These are phyloP conservation scores for Rhizopus microsporus DNA, from an alignment of 371 early-diverging fungal genomes.

Conservation along the genomic window DNA sequence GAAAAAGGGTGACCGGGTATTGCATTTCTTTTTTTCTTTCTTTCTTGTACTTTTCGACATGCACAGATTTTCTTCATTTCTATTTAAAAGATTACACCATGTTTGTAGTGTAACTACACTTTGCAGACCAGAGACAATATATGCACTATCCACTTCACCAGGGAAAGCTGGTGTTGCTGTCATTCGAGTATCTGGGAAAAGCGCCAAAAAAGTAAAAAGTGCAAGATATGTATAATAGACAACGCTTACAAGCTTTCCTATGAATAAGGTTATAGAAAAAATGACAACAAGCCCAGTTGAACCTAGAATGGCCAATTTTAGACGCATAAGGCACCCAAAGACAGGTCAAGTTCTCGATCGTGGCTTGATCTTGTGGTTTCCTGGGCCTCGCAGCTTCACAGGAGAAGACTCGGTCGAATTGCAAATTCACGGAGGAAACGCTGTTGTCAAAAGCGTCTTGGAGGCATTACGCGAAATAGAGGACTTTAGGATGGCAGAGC, in stretches of 20 bases:
- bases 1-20: background rate
- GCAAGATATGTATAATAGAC: background rate
- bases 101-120: background rate
- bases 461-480: constrained; percentile 52
- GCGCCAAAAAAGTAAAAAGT: constrained; percentile 49
- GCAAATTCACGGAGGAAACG: constrained; percentile 80
- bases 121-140: constrained; percentile 57
- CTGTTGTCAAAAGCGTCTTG: constrained; percentile 65
- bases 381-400: constrained; percentile 76
- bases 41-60: background rate
- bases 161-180: constrained; percentile 83
- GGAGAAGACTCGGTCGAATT: constrained; percentile 83
- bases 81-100: background rate
- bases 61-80: background rate
- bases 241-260: background rate
- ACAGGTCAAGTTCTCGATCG: constrained; percentile 57
- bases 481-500: constrained; percentile 69
- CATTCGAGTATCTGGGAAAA: constrained; percentile 73
- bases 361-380: constrained; percentile 70
- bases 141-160: constrained; percentile 74
- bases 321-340: constrained; percentile 52
- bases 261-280: constrained; percentile 15
- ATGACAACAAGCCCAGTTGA: constrained; percentile 21
- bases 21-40: background rate
- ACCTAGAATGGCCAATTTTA: constrained; percentile 55